phyloP scores from a whole-genome alignment of 208 protist genomes.

The Wallacemonas sp. region DNA sequence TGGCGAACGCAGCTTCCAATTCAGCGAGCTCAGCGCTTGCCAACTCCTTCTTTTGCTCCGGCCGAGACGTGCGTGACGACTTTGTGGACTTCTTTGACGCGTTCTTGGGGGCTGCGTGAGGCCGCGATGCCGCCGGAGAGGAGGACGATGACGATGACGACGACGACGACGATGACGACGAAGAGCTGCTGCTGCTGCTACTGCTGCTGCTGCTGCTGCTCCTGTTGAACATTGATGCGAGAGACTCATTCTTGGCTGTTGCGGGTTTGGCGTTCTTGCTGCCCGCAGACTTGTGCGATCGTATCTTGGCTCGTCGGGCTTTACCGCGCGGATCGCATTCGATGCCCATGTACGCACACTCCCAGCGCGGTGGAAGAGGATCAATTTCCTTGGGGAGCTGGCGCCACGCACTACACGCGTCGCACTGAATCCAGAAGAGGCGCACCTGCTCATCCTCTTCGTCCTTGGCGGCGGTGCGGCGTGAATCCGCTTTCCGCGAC shows the following conservation, averaged over 20 bases:
- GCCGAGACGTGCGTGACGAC: no score
- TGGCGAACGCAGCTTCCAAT: background rate
- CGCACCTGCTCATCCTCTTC: slow-evolving; percentile 20
- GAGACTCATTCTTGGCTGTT: background rate
- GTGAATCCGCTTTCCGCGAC: background rate
- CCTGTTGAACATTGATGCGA: background rate
- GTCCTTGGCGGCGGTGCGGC: background rate
- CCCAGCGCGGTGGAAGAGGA: slow-evolving; percentile 44
- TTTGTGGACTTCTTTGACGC: no score
- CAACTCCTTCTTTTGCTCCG: background rate
- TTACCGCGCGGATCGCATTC: slow-evolving; percentile 12
- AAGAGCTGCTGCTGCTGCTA: slow-evolving; percentile 3
- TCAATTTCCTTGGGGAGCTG: slow-evolving; percentile 28
- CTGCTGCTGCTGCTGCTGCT: background rate
- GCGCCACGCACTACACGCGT: slow-evolving; percentile 39
- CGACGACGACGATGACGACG: background rate
- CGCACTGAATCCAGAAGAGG: slow-evolving; percentile 54
- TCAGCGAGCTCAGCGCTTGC: background rate
- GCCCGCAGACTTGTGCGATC: background rate
- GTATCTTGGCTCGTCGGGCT: background rate
- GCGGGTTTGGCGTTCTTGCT: background rate
- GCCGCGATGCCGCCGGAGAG: no score
- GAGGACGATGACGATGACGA: background rate
- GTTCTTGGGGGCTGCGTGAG: no score
- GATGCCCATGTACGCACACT: slow-evolving; percentile 32